Evolutionary conservation across 2,329 filamentous ascomycete genomes (phyloP).

Genomic region (Talaromyces sp.): DNA sequence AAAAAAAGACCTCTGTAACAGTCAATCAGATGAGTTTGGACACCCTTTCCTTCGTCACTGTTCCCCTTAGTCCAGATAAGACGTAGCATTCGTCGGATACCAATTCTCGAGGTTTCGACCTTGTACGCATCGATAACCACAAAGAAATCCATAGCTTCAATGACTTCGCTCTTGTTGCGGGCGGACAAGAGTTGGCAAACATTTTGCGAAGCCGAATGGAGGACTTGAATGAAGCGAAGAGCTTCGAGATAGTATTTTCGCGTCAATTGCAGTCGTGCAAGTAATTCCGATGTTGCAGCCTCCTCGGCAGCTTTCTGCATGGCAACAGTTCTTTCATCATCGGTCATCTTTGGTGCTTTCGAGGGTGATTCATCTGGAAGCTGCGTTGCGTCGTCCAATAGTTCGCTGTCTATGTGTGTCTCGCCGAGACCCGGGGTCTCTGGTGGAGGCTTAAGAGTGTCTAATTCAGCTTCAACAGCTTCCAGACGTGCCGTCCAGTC

Average conservation of each 20-base stretch:
- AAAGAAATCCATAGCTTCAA: slow-evolving; percentile 98
- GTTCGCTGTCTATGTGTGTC: slow-evolving; percentile 70
- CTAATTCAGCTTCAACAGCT: slow-evolving; percentile 76
- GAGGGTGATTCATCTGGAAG: slow-evolving; percentile 63
- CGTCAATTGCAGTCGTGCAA: slow-evolving; percentile 82
- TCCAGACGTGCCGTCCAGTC: slow-evolving; percentile 84
- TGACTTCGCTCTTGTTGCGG: slow-evolving; percentile 96
- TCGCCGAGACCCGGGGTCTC: slow-evolving; percentile 68
- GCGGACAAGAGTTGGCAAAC: slow-evolving; percentile 87
- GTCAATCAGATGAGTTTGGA: slow-evolving; percentile 93
- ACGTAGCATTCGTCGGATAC: slow-evolving; percentile 91
- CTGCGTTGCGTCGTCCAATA: slow-evolving; percentile 87
- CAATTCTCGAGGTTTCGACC: slow-evolving; percentile 85
- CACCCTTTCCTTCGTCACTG: slow-evolving; percentile 96
- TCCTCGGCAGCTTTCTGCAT: slow-evolving; percentile 80
- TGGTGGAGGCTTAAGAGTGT: slow-evolving; percentile 74
- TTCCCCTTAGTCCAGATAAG: slow-evolving; percentile 99
- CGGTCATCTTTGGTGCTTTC: slow-evolving; percentile 67
- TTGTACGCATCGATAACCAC: slow-evolving; percentile 94
- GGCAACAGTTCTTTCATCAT: slow-evolving; percentile 71
- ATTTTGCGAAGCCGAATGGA: slow-evolving; percentile 75
- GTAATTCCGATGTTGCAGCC: slow-evolving; percentile 81
- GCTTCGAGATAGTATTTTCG: slow-evolving; percentile 91
- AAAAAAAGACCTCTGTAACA: slow-evolving; percentile 97
- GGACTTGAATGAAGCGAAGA: slow-evolving; percentile 84